Base-by-base conservation (phyloP, 345 rosid species). In the Linum trigynum region DNA sequence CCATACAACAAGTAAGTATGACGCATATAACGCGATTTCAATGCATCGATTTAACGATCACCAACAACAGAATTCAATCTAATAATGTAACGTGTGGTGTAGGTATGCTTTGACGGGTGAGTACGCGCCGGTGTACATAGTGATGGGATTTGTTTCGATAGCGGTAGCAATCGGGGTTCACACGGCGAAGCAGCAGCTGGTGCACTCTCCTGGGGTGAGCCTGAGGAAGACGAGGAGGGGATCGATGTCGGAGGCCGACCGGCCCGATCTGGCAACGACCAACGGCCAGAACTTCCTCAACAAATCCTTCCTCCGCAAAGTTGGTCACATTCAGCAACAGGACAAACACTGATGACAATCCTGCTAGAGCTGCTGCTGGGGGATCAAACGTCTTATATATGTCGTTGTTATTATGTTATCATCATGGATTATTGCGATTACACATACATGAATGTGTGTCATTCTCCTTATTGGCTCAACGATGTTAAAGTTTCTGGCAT, bases 221-320 rank as follows among this genome's bases (percentile, higher is more conserved):
- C 40, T 84, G 7, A 67, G 53, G 64, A 86, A 86, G 79, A 80
- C 77, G 42, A 79, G 76, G 65, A 84, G 92, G 78, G 79, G 56
- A 0, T 73, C 76, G 3, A 40, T 86, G 2, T 66, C 76, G 0
- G 85, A 86, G 64, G 78, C 78, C 3, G 85, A 84, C 41, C 64
- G 73, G 36, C 89, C 89, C 5, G 80, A 84, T 5, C 37, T 53
- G 2, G 74, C 71, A 56, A 64, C 72, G 37, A 58, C 66, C 8
- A 71, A 76, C 0, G 76, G 73, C 4, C 64, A 78, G 10, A 79
- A 78, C 39, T 84, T 76, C 38, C 48, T 76, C 71, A 74, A 72
- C 67, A 80, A 82, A 55, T 79, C 89, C 39, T 79, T 85, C 78
- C 71, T 80, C 12, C 61, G 86, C 32, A 82, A 80, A 70, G 71